Percentiles rank a stretch among this genome's conserved stretches.
These are phyloP conservation scores for Phialocephala sp. DNA, from an alignment of 2,329 filamentous ascomycete species.

Conservation along the genomic window DNA sequence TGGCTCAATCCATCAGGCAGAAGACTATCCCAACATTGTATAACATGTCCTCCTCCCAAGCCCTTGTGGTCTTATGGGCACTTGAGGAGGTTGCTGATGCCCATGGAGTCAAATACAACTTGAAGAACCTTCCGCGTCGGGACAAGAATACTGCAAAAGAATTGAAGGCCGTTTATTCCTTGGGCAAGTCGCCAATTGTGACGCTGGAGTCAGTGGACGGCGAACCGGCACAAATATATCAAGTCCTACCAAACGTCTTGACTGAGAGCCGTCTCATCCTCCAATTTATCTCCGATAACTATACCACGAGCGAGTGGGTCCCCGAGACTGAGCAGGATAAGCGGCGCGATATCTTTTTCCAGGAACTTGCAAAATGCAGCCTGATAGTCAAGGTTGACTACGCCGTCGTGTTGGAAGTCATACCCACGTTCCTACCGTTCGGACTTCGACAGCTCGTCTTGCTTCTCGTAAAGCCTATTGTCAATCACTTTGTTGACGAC, in stretches of 20 bases:
- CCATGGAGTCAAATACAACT: conserved; percentile 34
- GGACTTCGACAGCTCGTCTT: conserved; percentile 32
- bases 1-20: conserved; percentile 14
- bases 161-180: conserved; percentile 32
- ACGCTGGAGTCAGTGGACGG: conserved; percentile 21
- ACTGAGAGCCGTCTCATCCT: conserved; percentile 40
- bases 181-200: conserved; percentile 41
- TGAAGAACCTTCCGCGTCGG: conserved; percentile 35
- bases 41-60: conserved; percentile 37
- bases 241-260: conserved; percentile 29
- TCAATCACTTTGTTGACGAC: conserved; percentile 31
- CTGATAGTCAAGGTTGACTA: conserved; percentile 17
- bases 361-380: conserved; percentile 36
- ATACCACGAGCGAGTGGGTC: conserved; percentile 32
- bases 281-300: conserved; percentile 38
- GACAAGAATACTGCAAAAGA: conserved; percentile 23
- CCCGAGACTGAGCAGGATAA: conserved; percentile 31
- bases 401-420: conserved; percentile 33
- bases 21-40: conserved; percentile 35
- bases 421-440: conserved; percentile 32
- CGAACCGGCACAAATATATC: conserved; percentile 17
- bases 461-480: conserved; percentile 34
- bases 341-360: conserved; percentile 35
- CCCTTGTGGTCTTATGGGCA: conserved; percentile 35
- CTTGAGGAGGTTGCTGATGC: conserved; percentile 38